Evolutionary conservation across 129 eudicot genomes (phyloP).

Genomic region (Heracleum sosnowskyi): DNA sequence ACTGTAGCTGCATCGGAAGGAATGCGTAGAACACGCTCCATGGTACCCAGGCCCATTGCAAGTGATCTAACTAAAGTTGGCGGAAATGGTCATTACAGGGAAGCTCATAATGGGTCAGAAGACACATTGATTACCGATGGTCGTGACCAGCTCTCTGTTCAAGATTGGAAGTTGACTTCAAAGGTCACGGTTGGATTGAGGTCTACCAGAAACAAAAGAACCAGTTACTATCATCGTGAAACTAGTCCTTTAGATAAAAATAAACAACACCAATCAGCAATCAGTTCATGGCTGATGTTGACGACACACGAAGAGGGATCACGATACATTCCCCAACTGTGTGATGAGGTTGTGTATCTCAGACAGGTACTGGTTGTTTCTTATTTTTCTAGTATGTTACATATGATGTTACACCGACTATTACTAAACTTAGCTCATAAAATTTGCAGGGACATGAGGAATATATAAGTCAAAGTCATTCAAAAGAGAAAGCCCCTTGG

Average conservation of each 20-base stretch:
- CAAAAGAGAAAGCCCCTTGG: slow-evolving; percentile 71
- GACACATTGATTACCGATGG: slow-evolving; percentile 35
- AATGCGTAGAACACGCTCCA: slow-evolving; percentile 43
- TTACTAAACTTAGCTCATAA: background rate
- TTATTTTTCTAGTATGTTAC: background rate
- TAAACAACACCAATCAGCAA: slow-evolving; percentile 47
- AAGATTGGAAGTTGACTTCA: slow-evolving; percentile 46
- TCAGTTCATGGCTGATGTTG: slow-evolving; percentile 75
- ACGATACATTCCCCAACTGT: slow-evolving; percentile 78
- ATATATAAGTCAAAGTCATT: slow-evolving; percentile 28
- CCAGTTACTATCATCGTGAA: slow-evolving; percentile 36
- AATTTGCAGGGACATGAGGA: slow-evolving; percentile 77
- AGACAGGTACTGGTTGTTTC: slow-evolving; percentile 55
- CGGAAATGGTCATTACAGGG: slow-evolving; percentile 25
- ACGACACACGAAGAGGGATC: slow-evolving; percentile 58
- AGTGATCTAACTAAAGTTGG: slow-evolving; percentile 14
- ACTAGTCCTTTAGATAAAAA: slow-evolving; percentile 44
- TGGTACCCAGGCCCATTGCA: slow-evolving; percentile 20
- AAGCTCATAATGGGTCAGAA: slow-evolving; percentile 28
- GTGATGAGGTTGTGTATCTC: slow-evolving; percentile 79
- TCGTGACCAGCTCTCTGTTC: slow-evolving; percentile 34
- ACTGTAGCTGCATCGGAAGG: slow-evolving; percentile 28
- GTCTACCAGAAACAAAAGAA: slow-evolving; percentile 64
- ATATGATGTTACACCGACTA: background rate
- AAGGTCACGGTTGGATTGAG: slow-evolving; percentile 52